phyloP scores from a whole-genome alignment of 169 alveolate genomes.

The Eimeria acervulina region DNA sequence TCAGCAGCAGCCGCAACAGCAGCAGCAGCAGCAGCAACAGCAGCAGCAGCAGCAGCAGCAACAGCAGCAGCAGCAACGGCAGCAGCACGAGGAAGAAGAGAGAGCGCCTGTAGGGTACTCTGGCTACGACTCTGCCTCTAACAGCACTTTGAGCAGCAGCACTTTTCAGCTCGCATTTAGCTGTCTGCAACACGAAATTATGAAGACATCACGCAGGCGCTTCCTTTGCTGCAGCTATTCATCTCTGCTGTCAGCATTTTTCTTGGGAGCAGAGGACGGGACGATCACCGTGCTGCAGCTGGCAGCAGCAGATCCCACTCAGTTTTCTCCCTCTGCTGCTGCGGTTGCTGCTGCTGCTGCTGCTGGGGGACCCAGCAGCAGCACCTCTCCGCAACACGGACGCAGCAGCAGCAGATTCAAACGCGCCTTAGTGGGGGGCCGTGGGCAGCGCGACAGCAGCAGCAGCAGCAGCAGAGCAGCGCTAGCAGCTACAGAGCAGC shows the following conservation, averaged over 20 bases:
- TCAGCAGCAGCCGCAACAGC: neutral
- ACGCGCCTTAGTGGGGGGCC: neutral
- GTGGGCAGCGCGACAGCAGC: neutral
- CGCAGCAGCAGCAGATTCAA: conserved; percentile 47
- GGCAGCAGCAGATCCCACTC: neutral
- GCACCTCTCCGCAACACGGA: neutral
- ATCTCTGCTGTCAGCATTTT: neutral
- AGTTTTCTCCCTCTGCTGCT: neutral
- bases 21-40: conserved; percentile 12
- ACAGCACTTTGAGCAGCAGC: neutral
- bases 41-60: no score
- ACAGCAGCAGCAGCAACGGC: no score
- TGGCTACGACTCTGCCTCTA: no score
- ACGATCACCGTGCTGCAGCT: conserved; percentile 47
- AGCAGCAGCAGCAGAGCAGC: conserved; percentile 30
- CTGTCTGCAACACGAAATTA: conserved; percentile 23
- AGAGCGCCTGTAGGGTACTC: no score
- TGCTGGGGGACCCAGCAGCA: neutral
- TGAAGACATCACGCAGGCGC: neutral
- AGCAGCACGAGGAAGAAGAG: no score
- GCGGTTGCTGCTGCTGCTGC: neutral
- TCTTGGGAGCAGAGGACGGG: conserved; percentile 39
- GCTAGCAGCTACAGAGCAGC: conserved; percentile 13
- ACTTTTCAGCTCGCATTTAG: neutral
- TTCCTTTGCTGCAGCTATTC: conserved; percentile 38